Evolutionary conservation across 2,329 filamentous ascomycete species (phyloP).

Genomic region (Chaetomium strumarium): DNA sequence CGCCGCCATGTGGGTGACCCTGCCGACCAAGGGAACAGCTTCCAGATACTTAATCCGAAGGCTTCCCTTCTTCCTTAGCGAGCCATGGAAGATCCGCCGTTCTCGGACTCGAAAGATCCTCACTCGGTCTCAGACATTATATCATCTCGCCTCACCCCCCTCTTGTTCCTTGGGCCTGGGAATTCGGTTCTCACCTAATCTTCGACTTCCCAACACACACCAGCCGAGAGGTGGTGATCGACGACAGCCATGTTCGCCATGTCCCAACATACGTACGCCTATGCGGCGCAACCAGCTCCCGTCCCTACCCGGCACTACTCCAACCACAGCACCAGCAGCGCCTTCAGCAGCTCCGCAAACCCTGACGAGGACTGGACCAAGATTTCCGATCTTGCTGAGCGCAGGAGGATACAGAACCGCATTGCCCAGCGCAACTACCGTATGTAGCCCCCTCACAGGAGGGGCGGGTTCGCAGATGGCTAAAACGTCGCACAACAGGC

Average conservation of each 20-base stretch:
- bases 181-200: constrained; percentile 15
- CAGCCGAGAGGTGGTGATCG: neutral
- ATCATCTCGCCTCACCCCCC: constrained; percentile 3
- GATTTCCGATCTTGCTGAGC: constrained; percentile 93
- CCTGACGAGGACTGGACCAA: constrained; percentile 99
- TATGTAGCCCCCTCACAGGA: constrained; percentile 36
- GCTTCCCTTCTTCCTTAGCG: constrained; percentile 14
- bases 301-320: constrained; percentile 58
- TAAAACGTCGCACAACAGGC: constrained; percentile 45
- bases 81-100: constrained; percentile 2
- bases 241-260: constrained; percentile 37
- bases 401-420: constrained; percentile 90
- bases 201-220: constrained; percentile 5
- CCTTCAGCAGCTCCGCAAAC: constrained; percentile 89
- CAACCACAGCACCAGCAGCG: constrained; percentile 78
- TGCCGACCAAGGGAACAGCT: constrained; percentile 8
- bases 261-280: constrained; percentile 39
- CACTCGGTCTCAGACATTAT: neutral
- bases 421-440: constrained; percentile 98
- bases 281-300: constrained; percentile 31
- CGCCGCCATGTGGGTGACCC: constrained; percentile 17
- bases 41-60: constrained; percentile 21
- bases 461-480: constrained; percentile 5
- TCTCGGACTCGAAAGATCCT: neutral
- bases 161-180: neutral